These are phyloP conservation scores for Exophiala oligosperma DNA, from an alignment of 2,329 filamentous ascomycete species.

Conservation along the genomic window DNA sequence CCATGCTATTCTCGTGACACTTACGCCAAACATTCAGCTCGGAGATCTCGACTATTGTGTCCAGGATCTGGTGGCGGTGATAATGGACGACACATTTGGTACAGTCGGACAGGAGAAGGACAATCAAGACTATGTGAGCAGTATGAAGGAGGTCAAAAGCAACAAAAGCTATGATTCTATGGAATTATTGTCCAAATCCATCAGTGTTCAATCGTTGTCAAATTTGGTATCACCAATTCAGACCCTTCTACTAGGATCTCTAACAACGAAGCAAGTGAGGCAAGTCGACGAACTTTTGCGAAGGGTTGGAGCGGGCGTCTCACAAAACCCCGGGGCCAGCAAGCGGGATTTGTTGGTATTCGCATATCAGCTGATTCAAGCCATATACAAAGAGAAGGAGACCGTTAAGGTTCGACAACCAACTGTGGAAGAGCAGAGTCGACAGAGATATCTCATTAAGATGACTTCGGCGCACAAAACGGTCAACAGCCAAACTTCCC, in stretches of 20 bases:
- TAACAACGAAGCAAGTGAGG: constrained; percentile 77
- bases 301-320: constrained; percentile 77
- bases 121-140: constrained; percentile 88
- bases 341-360: constrained; percentile 85
- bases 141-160: constrained; percentile 97
- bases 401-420: constrained; percentile 38
- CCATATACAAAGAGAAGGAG: constrained; percentile 70
- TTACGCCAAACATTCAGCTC: constrained; percentile 69
- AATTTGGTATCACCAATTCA: constrained; percentile 77
- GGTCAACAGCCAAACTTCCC: constrained; percentile 47
- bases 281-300: constrained; percentile 89
- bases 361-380: constrained; percentile 90
- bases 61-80: constrained; percentile 71
- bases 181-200: constrained; percentile 83
- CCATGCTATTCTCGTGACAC: constrained; percentile 81
- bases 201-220: constrained; percentile 71
- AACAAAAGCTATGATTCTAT: constrained; percentile 98
- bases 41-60: constrained; percentile 91
- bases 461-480: constrained; percentile 69
- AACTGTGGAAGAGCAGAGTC: constrained; percentile 58
- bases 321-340: constrained; percentile 76
- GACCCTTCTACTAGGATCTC: constrained; percentile 75
- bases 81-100: constrained; percentile 98
- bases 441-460: constrained; percentile 75
- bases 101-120: constrained; percentile 93